These are phyloP conservation scores for Hemisphaericaspora xylanilytica DNA, from an alignment of 1,139 yeast species.

Conservation along the genomic window DNA sequence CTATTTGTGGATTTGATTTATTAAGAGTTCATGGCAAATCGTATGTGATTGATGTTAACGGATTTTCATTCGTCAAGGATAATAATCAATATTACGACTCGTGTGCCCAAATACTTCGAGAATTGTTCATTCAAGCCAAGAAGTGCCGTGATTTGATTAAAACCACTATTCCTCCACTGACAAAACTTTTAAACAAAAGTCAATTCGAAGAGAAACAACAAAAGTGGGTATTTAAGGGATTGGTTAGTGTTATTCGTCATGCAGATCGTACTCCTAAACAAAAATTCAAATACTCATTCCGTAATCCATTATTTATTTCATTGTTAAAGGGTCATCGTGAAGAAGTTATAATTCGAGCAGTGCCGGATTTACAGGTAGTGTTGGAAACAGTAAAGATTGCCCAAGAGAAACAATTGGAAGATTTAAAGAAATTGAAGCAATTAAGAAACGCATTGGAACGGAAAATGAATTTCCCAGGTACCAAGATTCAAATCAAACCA, in stretches of 20 bases:
- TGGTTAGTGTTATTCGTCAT: constrained; percentile 89
- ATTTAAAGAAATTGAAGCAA: constrained; percentile 68
- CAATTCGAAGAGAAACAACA: constrained; percentile 78
- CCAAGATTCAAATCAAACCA: constrained; percentile 94
- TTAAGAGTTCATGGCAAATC: constrained; percentile 85
- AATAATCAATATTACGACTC: constrained; percentile 81
- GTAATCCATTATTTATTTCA: constrained; percentile 81
- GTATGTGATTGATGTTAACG: constrained; percentile 96
- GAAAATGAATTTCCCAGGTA: constrained; percentile 90
- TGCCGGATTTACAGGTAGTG: constrained; percentile 80
- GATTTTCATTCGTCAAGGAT: constrained; percentile 96
- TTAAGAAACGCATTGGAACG: constrained; percentile 82
- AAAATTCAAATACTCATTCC: constrained; percentile 92
- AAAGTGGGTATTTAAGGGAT: constrained; percentile 95
- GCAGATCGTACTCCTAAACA: constrained; percentile 99
- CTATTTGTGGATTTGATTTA: constrained; percentile 97
- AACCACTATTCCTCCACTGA: constrained; percentile 37
- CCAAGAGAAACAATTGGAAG: constrained; percentile 75
- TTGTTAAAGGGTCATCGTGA: constrained; percentile 91
- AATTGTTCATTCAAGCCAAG: constrained; percentile 63
- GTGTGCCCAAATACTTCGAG: constrained; percentile 75
- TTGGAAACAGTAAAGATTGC: constrained; percentile 83
- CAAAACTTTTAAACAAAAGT: constrained; percentile 37
- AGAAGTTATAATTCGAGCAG: constrained; percentile 92
- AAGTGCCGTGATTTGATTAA: constrained; percentile 43